Conservation (phyloP, 2,329 filamentous ascomycete species). For the Aureobasidium sp. region DNA sequence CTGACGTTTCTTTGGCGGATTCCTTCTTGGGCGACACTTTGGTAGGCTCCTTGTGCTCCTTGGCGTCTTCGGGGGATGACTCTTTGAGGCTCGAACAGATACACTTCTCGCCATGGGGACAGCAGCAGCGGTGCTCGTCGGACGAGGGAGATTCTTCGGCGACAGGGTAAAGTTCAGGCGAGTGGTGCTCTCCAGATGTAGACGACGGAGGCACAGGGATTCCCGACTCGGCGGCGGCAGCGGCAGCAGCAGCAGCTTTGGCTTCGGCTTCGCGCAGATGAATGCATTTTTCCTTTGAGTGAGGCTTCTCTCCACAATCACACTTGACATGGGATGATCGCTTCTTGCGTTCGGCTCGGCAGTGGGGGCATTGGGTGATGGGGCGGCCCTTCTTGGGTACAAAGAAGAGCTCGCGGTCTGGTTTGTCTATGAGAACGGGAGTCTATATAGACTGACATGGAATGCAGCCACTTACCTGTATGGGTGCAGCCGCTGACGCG, state of each 20-base stretch:
- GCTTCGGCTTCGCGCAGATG: conserved; percentile 33
- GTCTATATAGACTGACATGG: neutral
- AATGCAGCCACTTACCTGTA: conserved; percentile 58
- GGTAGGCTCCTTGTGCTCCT: conserved; percentile 22
- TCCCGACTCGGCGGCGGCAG: neutral
- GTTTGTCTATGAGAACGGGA: conserved; percentile 8
- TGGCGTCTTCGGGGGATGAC: conserved; percentile 17
- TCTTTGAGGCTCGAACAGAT: conserved; percentile 53
- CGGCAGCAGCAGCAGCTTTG: conserved; percentile 22
- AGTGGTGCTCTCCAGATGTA: conserved; percentile 18
- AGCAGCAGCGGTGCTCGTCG: conserved; percentile 43
- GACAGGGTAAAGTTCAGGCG: conserved; percentile 27
- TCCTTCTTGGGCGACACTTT: conserved; percentile 48
- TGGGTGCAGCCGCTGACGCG: conserved; percentile 98
- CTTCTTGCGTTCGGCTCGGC: conserved; percentile 91
- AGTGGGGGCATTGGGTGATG: conserved; percentile 96
- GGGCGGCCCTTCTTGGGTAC: conserved; percentile 98
- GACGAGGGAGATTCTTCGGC: conserved; percentile 24
- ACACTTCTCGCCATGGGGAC: conserved; percentile 53
- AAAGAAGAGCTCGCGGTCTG: conserved; percentile 85
- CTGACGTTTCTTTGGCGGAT: conserved; percentile 22
- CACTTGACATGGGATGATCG: conserved; percentile 92
- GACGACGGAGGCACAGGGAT: neutral
- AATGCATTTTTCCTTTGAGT: conserved; percentile 47
- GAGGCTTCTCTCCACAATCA: conserved; percentile 81